Evolutionary conservation across 2,329 filamentous ascomycete species (phyloP).

Genomic region (Fusarium torreyae): DNA sequence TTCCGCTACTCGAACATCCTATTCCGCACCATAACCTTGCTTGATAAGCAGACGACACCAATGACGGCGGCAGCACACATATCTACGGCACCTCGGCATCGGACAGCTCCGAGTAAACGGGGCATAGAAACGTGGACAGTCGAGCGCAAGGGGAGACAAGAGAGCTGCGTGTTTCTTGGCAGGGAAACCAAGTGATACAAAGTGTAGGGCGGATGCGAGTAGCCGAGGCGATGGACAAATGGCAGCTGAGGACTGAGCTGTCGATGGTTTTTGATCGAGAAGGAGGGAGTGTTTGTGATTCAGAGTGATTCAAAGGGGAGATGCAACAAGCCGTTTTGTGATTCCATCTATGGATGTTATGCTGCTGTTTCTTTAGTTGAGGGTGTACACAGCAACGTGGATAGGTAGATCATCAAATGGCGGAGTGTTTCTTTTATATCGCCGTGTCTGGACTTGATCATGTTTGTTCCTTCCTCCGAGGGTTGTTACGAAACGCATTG

Average conservation of each 20-base stretch:
- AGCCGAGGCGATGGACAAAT: constrained; percentile 37
- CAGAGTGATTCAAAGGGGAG: not conserved
- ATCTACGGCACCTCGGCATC: constrained; percentile 27
- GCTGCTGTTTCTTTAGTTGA: not conserved
- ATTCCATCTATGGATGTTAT: constrained; percentile 12
- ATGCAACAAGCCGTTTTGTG: constrained; percentile 43
- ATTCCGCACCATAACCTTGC: constrained; percentile 1
- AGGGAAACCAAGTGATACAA: constrained; percentile 37
- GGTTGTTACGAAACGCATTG: not conserved
- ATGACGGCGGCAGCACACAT: constrained; percentile 9
- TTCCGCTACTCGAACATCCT: not conserved
- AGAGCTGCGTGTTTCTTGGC: constrained; percentile 24
- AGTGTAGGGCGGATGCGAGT: constrained; percentile 36
- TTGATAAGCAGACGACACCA: constrained; percentile 23
- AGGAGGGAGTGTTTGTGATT: constrained; percentile 30
- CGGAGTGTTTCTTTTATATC: constrained; percentile 2
- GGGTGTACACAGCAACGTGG: constrained; percentile 1
- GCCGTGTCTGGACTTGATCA: not conserved
- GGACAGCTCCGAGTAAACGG: constrained; percentile 31
- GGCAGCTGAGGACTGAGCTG: not conserved
- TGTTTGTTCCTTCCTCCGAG: not conserved
- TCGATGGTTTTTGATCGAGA: constrained; percentile 3
- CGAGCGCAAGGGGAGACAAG: constrained; percentile 16
- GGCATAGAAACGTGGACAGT: constrained; percentile 32
- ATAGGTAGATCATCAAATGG: not conserved